Base-by-base conservation (phyloP, 1,284 basidiomycete genomes). In the Vanrija humicola region DNA sequence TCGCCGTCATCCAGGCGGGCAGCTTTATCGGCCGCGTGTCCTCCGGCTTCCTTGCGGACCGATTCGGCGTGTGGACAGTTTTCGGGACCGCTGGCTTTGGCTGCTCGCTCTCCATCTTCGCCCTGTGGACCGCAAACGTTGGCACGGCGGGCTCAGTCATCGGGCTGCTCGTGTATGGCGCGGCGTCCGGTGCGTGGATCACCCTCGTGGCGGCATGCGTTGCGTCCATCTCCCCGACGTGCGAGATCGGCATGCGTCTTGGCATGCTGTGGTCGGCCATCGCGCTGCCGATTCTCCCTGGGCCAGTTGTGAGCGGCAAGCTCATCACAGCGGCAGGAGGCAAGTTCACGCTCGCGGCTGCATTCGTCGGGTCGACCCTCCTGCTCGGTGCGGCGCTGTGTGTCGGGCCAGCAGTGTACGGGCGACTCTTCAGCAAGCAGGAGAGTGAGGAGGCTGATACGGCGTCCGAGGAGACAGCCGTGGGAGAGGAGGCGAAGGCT, bases 251-350 rank as follows among this genome's bases (percentile, higher is more conserved):
- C 0, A 66, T 72, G 60, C 53, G 74, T 7, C 52, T 76, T 26
- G 73, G 74, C 16, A 70, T 75, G 70, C 55, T 74, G 54, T 74
- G 72, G 69, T 62, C 58, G 8, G 47, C 66, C 21, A 64, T 68
- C 10, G 58, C 66, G 1, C 29, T 74, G 6, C 66, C 70, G 0
- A 49, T 64, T 8, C 59, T 75, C 16, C 62, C 62, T 12, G 70
- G 72, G 4, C 72, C 72, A 6, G 64, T 66, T 19, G 64, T 67
- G 29, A 58, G 64, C 48, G 68, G 67, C 12, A 34, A 34, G 7
- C 55, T 70, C 29, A 58, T 71, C 40, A 56, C 52, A 2, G 55
- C 58, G 1, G 46, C 57, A 19, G 51, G 56, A 16, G 48, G 56
- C 38, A 57, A 53, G 29, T 34, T 34, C 34, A 34, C 34, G 12